Evolutionary conservation across 2,329 filamentous ascomycete genomes (phyloP).

Genomic region (Atkinsonella hypoxylon): DNA sequence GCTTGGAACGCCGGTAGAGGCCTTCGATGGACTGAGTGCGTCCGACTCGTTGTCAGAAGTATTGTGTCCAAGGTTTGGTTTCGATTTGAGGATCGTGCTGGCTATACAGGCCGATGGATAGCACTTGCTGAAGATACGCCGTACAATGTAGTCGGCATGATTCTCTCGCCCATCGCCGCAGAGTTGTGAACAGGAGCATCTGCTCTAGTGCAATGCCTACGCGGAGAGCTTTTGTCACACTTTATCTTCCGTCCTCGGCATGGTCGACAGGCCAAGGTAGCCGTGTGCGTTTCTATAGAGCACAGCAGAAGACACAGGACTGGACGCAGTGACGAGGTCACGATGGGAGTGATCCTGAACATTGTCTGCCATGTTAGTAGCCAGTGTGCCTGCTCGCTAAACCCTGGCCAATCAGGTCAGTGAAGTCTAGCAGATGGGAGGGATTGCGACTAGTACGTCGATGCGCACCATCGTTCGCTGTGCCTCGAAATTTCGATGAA

Average conservation of each 20-base stretch:
- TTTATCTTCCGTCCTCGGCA: conserved; percentile 50
- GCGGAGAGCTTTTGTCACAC: conserved; percentile 47
- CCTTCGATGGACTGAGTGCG: conserved; percentile 7
- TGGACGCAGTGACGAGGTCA: neutral
- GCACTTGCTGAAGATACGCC: neutral
- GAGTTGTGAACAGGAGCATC: conserved; percentile 31
- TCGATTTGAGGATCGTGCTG: neutral
- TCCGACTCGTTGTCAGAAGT: neutral
- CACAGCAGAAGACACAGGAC: neutral
- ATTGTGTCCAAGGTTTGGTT: neutral
- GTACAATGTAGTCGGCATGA: neutral
- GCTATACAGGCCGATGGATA: neutral
- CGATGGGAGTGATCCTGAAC: neutral
- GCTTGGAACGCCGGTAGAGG: conserved; percentile 13
- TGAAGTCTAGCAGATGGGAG: too few species aligned
- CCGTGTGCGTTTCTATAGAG: conserved; percentile 25
- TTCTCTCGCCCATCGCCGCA: conserved; percentile 13
- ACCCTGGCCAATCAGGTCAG: too few species aligned
- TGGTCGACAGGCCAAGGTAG: conserved; percentile 39
- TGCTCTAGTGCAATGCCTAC: conserved; percentile 46
- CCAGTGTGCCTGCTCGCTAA: too few species aligned
- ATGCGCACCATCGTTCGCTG: too few species aligned
- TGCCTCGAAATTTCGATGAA: too few species aligned
- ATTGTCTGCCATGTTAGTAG: neutral
- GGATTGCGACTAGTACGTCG: too few species aligned